These are phyloP conservation scores for Sugiyamaella marilandica DNA, from an alignment of 805 yeast species.

Conservation along the genomic window DNA sequence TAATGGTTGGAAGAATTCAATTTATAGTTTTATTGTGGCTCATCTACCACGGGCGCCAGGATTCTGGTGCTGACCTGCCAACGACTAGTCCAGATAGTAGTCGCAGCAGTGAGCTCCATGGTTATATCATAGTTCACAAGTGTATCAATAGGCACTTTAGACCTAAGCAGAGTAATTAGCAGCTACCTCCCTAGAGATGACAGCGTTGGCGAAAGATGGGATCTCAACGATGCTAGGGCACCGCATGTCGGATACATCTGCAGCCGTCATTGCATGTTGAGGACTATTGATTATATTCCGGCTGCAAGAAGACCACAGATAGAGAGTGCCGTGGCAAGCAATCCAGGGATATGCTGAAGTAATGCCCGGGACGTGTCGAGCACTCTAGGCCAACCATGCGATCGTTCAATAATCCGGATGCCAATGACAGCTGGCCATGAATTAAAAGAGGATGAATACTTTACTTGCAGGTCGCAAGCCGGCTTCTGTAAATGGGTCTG, in stretches of 20 bases:
- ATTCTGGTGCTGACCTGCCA: constrained; percentile 27
- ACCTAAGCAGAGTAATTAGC: constrained; percentile 23
- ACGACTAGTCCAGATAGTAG: constrained; percentile 27
- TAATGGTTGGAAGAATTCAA: constrained; percentile 27
- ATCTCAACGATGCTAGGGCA: constrained; percentile 30
- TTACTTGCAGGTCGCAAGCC: constrained; percentile 27
- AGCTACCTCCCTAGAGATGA: constrained; percentile 23
- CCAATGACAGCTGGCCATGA: constrained; percentile 24
- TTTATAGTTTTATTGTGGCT: constrained; percentile 27
- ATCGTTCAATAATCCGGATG: constrained; percentile 27
- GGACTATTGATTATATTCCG: constrained; percentile 27
- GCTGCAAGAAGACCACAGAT: constrained; percentile 13
- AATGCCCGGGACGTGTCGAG: constrained; percentile 24
- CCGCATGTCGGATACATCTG: constrained; percentile 26
- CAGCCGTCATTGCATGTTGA: constrained; percentile 28
- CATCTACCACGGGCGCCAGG: constrained; percentile 22
- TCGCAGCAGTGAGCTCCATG: constrained; percentile 32
- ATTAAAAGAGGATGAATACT: constrained; percentile 31
- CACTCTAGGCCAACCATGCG: constrained; percentile 23
- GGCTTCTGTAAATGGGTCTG: constrained; percentile 26
- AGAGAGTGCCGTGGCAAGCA: constrained; percentile 17
- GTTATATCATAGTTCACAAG: constrained; percentile 25
- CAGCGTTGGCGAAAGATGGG: constrained; percentile 31
- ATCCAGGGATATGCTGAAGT: constrained; percentile 9
- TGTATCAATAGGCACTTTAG: constrained; percentile 26